Percentiles rank a stretch among this genome's conserved stretches.
These are phyloP conservation scores for Primulina huaijiensis DNA, from an alignment of 257 asterid genomes.

Conservation along the genomic window DNA sequence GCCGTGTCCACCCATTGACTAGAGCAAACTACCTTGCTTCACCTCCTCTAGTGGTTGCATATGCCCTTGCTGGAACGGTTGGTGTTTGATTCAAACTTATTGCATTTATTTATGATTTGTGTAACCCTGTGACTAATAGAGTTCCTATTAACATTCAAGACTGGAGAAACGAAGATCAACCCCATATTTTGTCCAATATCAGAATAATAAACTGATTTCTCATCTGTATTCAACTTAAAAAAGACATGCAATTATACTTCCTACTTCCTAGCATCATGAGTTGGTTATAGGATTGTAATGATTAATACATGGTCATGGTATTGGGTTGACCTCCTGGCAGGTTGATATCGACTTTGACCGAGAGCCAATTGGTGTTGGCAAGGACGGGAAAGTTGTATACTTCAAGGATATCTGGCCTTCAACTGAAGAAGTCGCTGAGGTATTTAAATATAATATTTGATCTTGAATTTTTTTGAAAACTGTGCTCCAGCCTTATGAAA, in stretches of 20 bases:
- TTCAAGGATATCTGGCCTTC: slow-evolving; percentile 95
- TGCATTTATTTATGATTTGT: background rate
- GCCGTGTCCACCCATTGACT: slow-evolving; percentile 94
- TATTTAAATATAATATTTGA: slow-evolving; percentile 24
- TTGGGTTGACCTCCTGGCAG: slow-evolving; percentile 33
- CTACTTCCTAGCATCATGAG: background rate
- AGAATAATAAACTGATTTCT: background rate
- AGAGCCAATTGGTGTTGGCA: slow-evolving; percentile 90
- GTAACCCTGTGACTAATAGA: background rate
- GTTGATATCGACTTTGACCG: slow-evolving; percentile 89
- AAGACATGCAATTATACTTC: background rate
- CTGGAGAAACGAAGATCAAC: background rate
- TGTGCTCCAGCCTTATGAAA: slow-evolving; percentile 8
- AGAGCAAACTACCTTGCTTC: slow-evolving; percentile 97
- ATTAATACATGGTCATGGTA: slow-evolving; percentile 3
- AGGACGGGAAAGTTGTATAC: slow-evolving; percentile 78
- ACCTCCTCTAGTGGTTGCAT: slow-evolving; percentile 96
- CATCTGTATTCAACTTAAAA: background rate
- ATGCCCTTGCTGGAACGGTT: slow-evolving; percentile 99
- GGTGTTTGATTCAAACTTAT: slow-evolving; percentile 28
- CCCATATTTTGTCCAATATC: slow-evolving; percentile 5
- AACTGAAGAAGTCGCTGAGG: slow-evolving; percentile 91
- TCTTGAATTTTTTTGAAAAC: slow-evolving; percentile 9
- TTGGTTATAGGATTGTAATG: background rate
- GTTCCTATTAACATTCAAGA: background rate